Base-by-base conservation (phyloP, 2,329 filamentous ascomycete genomes). In the Dendrostoma leiphaemia region DNA sequence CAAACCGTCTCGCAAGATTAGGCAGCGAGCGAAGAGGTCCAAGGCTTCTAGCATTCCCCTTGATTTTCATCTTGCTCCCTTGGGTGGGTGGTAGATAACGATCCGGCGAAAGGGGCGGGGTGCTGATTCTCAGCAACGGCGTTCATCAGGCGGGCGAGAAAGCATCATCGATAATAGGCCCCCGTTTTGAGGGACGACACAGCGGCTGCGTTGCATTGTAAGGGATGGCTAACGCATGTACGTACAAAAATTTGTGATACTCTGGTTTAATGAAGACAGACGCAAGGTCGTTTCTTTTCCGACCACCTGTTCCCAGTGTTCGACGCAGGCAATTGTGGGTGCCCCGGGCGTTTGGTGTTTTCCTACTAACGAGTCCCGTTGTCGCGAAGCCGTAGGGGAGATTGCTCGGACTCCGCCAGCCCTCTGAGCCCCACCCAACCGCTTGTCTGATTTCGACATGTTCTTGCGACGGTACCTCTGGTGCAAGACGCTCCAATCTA, bases 1-100 rank as follows among this genome's bases (percentile, higher is more conserved):
- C 71, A 73, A 72, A 74, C 71, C 38, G 71, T 74, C 47, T 67
- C 67, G 40, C 70, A 73, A 60, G 71, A 74, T 24, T 74, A 70
- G 21, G 26, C 23, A 28, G 13, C 19, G 19, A 34, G n/a, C n/a
- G 9, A 28, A 43, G 21, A 35, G 45, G 19, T n/a, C 32, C 19
- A n/a, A 21, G 10, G 28, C 24, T 32, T 23, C 37, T 5, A 34
- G n/a, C 50, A 15, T 34, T 21, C 23, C 24, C 37, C 19, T 45
- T 29, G 40, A 29, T 26, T 37, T 32, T 43, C 40, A 43, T 46
- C 28, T 45, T 53, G 35, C 28, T 34, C 37, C 47, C 29, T 43
- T n/a, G 15, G 35, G 48, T 28, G 24, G 37, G 15, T 44, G 23
- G 41, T 10, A 48, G 15, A 54, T 51, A 48, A 26, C 29, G 4